Percentiles rank a stretch among this genome's conserved stretches.
Evolutionary conservation across 768 basidiomycete species (phyloP).

Genomic region (Obba rivulosa): DNA sequence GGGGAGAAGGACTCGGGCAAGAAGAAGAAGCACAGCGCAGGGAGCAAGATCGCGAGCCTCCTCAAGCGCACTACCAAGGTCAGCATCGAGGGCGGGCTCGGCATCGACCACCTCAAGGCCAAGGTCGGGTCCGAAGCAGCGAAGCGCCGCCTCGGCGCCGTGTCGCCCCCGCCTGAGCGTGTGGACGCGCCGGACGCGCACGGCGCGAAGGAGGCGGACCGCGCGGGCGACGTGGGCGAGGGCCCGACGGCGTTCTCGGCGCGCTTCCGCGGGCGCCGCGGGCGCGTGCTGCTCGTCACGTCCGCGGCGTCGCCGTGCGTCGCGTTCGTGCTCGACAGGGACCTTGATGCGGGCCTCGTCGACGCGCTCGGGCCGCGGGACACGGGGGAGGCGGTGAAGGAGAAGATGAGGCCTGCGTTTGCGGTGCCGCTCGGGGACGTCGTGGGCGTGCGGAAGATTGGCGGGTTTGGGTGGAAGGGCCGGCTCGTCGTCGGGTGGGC

Average conservation of each 20-base stretch:
- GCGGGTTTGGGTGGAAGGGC: conserved; percentile 36
- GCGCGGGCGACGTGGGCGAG: conserved; percentile 13
- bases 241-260: conserved; percentile 27
- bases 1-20: conserved; percentile 16
- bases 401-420: conserved; percentile 15
- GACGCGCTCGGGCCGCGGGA: conserved; percentile 6
- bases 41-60: conserved; percentile 15
- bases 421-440: conserved; percentile 26
- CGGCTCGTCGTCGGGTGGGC: conserved; percentile 32
- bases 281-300: conserved; percentile 24
- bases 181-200: background rate
- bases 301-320: conserved; percentile 28
- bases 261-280: conserved; percentile 26
- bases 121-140: conserved; percentile 23
- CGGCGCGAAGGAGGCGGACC: conserved; percentile 7
- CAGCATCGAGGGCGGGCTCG: conserved; percentile 23
- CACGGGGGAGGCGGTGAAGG: background rate
- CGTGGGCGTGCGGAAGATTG: conserved; percentile 26
- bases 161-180: conserved; percentile 13
- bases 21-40: conserved; percentile 8
- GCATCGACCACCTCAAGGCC: conserved; percentile 28
- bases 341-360: conserved; percentile 8
- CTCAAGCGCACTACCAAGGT: conserved; percentile 25
- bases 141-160: conserved; percentile 25
- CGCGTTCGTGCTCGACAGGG: conserved; percentile 17